These are phyloP conservation scores for Bremia lactucae DNA, from an alignment of 352 stramenopile genomes.

Conservation along the genomic window DNA sequence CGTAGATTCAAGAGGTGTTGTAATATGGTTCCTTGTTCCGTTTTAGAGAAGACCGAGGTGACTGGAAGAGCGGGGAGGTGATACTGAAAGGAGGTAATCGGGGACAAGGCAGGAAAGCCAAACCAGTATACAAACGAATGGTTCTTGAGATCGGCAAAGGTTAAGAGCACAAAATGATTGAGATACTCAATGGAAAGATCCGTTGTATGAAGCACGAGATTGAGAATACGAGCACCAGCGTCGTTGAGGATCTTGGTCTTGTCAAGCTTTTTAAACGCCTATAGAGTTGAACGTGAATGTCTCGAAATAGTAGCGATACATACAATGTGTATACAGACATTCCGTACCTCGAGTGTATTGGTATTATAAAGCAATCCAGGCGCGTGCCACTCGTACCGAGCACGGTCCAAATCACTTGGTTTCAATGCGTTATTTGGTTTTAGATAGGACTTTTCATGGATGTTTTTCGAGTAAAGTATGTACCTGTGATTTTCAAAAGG, in stretches of 20 bases:
- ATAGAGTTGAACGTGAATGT: not conserved
- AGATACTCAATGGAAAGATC: constrained; percentile 34
- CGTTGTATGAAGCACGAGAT: constrained; percentile 16
- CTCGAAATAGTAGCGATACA: not conserved
- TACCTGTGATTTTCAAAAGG: too few relatives aligned
- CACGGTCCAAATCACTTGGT: constrained; percentile 36
- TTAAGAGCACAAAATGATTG: constrained; percentile 83
- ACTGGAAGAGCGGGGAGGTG: constrained; percentile 16
- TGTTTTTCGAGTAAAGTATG: too few relatives aligned
- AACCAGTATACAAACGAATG: constrained; percentile 93
- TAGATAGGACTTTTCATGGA: too few relatives aligned
- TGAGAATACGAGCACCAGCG: constrained; percentile 27
- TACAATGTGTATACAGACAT: not conserved
- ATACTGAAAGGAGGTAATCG: constrained; percentile 27
- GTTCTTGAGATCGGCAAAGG: constrained; percentile 89
- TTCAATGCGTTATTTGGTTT: too few relatives aligned
- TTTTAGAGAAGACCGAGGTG: constrained; percentile 20
- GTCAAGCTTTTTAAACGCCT: constrained; percentile 82
- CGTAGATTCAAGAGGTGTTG: constrained; percentile 36
- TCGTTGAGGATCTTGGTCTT: constrained; percentile 60
- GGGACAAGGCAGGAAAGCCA: constrained; percentile 75
- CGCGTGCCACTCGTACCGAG: constrained; percentile 68
- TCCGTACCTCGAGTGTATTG: constrained; percentile 74
- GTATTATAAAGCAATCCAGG: constrained; percentile 67
- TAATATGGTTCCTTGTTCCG: constrained; percentile 32